Conservation (phyloP, 306 rosid species). For the Ceratonia siliqua region DNA sequence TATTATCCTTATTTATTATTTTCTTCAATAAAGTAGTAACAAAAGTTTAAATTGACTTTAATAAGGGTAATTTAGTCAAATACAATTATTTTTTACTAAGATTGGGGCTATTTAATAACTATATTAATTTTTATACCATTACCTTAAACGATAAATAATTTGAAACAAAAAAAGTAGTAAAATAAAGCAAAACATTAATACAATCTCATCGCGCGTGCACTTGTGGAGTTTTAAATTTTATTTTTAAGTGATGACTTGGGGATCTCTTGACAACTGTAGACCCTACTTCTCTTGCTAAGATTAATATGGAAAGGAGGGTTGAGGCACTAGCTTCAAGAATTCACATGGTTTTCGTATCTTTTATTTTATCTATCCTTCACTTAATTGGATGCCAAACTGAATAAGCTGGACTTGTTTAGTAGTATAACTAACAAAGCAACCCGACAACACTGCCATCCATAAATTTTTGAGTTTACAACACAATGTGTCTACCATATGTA, state of each 20-base stretch:
- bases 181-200: conserved; percentile 16
- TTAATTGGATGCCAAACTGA: conserved; percentile 22
- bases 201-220: conserved; percentile 37
- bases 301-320: conserved; percentile 23
- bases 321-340: conserved; percentile 29
- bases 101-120: too few relatives aligned
- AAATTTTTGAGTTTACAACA: conserved; percentile 5
- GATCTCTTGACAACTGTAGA: conserved; percentile 40
- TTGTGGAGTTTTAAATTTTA: conserved; percentile 19
- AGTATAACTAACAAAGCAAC: conserved; percentile 6
- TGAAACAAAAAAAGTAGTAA: conserved; percentile 14
- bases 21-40: too few relatives aligned
- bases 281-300: not conserved
- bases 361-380: not conserved
- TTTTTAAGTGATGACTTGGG: conserved; percentile 20
- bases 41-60: too few relatives aligned
- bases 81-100: too few relatives aligned
- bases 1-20: too few relatives aligned
- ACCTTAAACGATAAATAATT: too few relatives aligned
- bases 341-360: conserved; percentile 32
- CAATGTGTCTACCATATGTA: not conserved
- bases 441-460: conserved; percentile 28
- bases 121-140: not conserved
- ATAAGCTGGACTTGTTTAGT: not conserved
- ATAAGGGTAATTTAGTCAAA: too few relatives aligned